Percentiles rank a stretch among this genome's conserved stretches.
Evolutionary conservation across 2,329 filamentous ascomycete genomes (phyloP).

Genomic region (Conoideocrella luteorostrata): DNA sequence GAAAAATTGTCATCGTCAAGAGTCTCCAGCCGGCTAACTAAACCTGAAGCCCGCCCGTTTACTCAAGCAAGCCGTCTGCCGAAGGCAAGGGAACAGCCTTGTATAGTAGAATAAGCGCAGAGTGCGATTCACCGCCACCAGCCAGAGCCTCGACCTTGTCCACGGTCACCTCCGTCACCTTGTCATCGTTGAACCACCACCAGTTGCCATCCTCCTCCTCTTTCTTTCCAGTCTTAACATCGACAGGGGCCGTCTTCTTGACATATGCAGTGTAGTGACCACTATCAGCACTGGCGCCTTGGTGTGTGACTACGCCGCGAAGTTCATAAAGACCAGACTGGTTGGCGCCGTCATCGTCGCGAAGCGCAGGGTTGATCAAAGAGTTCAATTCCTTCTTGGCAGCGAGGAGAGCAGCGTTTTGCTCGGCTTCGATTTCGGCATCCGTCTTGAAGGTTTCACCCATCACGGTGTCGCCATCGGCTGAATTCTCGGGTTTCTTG

Average conservation of each 20-base stretch:
- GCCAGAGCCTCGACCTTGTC: conserved; percentile 88
- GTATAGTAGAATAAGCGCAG: conserved; percentile 75
- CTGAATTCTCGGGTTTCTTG: conserved; percentile 23
- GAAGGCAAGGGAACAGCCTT: conserved; percentile 63
- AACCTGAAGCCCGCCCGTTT: no score
- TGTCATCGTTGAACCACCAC: conserved; percentile 99
- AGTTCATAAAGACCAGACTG: conserved; percentile 94
- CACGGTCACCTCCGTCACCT: conserved; percentile 81
- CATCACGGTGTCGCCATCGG: conserved; percentile 67
- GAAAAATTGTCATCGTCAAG: no score
- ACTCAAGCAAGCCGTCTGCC: conserved; percentile 38
- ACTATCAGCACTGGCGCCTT: conserved; percentile 92
- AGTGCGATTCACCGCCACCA: conserved; percentile 84
- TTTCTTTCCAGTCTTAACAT: conserved; percentile 69
- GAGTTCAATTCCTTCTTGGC: conserved; percentile 84
- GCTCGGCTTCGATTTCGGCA: conserved; percentile 84
- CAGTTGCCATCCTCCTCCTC: conserved; percentile 85
- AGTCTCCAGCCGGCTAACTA: no score
- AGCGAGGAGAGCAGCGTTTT: conserved; percentile 62
- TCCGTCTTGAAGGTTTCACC: conserved; percentile 83
- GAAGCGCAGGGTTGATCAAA: conserved; percentile 68
- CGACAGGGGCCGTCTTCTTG: conserved; percentile 74
- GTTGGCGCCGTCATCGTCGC: conserved; percentile 75
- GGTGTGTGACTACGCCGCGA: conserved; percentile 88
- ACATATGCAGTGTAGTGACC: conserved; percentile 98